Conservation (phyloP, 2,329 filamentous ascomycete species). For the Fusarium nurragi region DNA sequence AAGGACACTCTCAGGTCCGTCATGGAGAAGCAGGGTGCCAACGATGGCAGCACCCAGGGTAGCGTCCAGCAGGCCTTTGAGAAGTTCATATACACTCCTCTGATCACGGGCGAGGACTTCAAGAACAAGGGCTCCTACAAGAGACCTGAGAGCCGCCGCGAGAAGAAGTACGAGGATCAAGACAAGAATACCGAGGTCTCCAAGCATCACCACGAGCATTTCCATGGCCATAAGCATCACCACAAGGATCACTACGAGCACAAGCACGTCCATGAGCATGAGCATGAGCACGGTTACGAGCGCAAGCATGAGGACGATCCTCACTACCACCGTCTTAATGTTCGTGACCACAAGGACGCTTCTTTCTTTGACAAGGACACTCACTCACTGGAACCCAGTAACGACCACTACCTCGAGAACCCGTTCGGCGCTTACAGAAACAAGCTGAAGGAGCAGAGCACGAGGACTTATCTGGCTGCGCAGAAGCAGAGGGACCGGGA, state of each 20-base stretch:
- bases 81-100: conserved; percentile 42
- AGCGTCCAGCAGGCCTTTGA: conserved; percentile 43
- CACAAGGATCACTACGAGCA: conserved; percentile 7
- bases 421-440: background rate
- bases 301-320: too few relatives aligned
- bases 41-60: conserved; percentile 42
- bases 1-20: conserved; percentile 38
- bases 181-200: conserved; percentile 1
- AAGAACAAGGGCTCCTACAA: conserved; percentile 29
- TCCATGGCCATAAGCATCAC: conserved; percentile 4
- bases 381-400: conserved; percentile 8
- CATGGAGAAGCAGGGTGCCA: conserved; percentile 46
- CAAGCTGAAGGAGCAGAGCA: background rate
- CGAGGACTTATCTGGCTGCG: background rate
- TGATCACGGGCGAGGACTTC: conserved; percentile 46
- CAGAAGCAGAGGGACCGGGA: background rate
- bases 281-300: background rate
- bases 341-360: background rate
- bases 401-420: background rate
- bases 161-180: background rate
- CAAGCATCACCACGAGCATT: conserved; percentile 17
- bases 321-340: conserved; percentile 1
- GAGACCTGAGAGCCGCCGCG: background rate
- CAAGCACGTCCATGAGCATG: conserved; percentile 8
- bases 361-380: background rate